phyloP scores from a whole-genome alignment of 2,329 filamentous ascomycete genomes.

The Acarospora socialis region DNA sequence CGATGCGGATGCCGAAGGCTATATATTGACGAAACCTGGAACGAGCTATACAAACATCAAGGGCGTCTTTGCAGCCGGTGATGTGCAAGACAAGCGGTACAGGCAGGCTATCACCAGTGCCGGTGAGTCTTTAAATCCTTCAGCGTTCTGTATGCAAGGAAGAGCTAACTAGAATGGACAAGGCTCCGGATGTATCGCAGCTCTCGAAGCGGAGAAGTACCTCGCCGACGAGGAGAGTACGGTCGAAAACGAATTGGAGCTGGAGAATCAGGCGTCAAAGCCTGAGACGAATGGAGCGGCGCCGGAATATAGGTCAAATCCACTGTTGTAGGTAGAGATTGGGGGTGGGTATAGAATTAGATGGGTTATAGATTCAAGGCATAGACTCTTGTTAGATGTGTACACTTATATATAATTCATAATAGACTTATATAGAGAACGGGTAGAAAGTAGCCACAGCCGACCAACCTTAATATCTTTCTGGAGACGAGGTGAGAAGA shows the following conservation, averaged over 20 bases:
- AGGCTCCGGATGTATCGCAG: conserved; percentile 91
- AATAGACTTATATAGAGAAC: no score
- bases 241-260: conserved; percentile 9
- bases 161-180: conserved; percentile 15
- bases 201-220: conserved; percentile 90
- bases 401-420: no score
- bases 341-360: no score
- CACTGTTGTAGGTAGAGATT: no score
- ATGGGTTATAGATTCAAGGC: no score
- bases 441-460: no score
- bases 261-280: conserved; percentile 10
- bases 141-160: conserved; percentile 2
- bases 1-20: conserved; percentile 77
- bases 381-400: no score
- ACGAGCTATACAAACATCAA: conserved; percentile 76
- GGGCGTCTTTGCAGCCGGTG: conserved; percentile 90
- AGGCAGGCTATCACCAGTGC: conserved; percentile 96
- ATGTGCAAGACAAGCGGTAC: conserved; percentile 98
- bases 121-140: conserved; percentile 42
- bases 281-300: conserved; percentile 9
- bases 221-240: conserved; percentile 54
- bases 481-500: no score
- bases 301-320: conserved; percentile 17
- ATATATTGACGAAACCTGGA: conserved; percentile 78
- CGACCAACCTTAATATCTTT: no score